These are phyloP conservation scores for Backusella sp. DNA, from an alignment of 192 early-diverging fungal genomes.

Conservation along the genomic window DNA sequence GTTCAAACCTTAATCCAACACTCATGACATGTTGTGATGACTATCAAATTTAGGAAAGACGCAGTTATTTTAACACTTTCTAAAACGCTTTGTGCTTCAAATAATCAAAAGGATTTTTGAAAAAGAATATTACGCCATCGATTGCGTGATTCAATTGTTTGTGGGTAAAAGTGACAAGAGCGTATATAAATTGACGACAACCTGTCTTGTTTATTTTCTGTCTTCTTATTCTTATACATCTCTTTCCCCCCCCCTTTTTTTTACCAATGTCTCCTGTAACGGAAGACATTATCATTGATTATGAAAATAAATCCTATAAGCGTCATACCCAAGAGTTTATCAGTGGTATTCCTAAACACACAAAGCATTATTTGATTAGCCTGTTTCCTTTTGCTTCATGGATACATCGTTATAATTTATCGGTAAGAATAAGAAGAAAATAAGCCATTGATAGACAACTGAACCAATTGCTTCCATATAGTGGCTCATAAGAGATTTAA, in stretches of 20 bases:
- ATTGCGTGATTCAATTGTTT: conserved; percentile 1
- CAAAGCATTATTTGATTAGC: conserved; percentile 13
- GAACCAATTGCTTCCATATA: not conserved
- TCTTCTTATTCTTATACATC: not conserved
- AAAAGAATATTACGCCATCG: not conserved
- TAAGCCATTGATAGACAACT: too few species aligned
- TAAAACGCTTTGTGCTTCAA: not conserved
- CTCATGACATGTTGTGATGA: not conserved
- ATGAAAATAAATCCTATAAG: conserved; percentile 18
- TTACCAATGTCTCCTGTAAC: not conserved
- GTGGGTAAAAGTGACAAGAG: not conserved
- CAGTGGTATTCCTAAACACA: conserved; percentile 7
- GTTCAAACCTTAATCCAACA: not conserved
- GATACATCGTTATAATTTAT: conserved; percentile 33
- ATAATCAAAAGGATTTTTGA: not conserved
- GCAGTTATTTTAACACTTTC: not conserved
- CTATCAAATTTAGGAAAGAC: not conserved
- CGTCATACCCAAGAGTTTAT: not conserved
- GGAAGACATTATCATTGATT: conserved; percentile 23
- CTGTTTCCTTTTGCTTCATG: conserved; percentile 35
- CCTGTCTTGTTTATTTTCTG: not conserved
- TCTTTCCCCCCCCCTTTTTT: not conserved
- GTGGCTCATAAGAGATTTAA: conserved; percentile 54
- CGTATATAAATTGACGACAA: not conserved
- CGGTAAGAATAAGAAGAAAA: not conserved